Evolutionary conservation across 1,284 basidiomycete genomes (phyloP).

Genomic region (Trametes pubescens): DNA sequence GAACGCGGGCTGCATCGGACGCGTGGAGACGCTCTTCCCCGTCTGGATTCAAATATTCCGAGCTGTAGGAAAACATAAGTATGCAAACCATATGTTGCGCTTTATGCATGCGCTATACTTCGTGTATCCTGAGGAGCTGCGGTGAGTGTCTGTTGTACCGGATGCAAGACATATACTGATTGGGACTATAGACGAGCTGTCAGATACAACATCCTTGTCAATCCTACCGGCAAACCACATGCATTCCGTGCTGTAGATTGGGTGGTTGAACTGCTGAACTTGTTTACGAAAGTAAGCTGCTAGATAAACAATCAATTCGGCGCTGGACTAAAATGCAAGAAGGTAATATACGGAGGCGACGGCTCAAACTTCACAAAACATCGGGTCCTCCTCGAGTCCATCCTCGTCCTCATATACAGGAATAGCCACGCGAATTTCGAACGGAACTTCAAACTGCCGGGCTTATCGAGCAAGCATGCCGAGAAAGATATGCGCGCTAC

Average conservation of each 20-base stretch:
- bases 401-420: slow-evolving; percentile 23
- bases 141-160: slow-evolving; percentile 27
- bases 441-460: slow-evolving; percentile 16
- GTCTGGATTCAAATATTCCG: slow-evolving; percentile 45
- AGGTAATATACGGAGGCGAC: slow-evolving; percentile 12
- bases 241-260: slow-evolving; percentile 39
- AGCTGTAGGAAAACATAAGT: slow-evolving; percentile 47
- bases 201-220: slow-evolving; percentile 37
- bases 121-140: slow-evolving; percentile 40
- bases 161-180: neutral
- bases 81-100: slow-evolving; percentile 39
- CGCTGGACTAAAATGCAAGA: neutral
- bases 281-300: slow-evolving; percentile 32
- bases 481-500: slow-evolving; percentile 21
- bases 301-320: neutral
- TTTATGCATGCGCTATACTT: slow-evolving; percentile 43
- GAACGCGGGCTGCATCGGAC: slow-evolving; percentile 47
- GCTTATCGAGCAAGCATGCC: slow-evolving; percentile 13
- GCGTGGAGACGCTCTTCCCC: slow-evolving; percentile 40
- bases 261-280: slow-evolving; percentile 37
- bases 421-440: slow-evolving; percentile 22
- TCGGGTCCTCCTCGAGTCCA: slow-evolving; percentile 25
- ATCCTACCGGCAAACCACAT: slow-evolving; percentile 35
- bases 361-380: slow-evolving; percentile 19
- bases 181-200: slow-evolving; percentile 29